Percentiles rank a stretch among this genome's conserved stretches.
These are phyloP conservation scores for Colletotrichum paranaense DNA, from an alignment of 2,329 filamentous ascomycete species.

Conservation along the genomic window DNA sequence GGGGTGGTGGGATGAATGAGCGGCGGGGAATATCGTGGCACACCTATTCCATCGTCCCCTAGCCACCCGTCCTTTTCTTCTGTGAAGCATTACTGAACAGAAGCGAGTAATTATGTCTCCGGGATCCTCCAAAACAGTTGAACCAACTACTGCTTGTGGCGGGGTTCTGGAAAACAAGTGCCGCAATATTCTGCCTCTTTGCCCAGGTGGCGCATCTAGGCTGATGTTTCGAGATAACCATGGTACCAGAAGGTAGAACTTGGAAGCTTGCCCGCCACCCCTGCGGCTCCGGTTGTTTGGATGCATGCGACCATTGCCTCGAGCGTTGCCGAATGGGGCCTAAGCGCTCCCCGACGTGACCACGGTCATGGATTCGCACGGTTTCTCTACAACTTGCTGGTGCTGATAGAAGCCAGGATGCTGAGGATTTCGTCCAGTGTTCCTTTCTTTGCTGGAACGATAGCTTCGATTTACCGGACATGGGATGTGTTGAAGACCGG, in stretches of 20 bases:
- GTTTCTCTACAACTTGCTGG: no score
- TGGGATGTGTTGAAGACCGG: background rate
- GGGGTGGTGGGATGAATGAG: background rate
- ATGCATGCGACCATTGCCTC: slow-evolving; percentile 6
- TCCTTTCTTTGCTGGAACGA: background rate
- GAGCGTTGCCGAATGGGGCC: background rate
- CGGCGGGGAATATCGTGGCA: slow-evolving; percentile 11
- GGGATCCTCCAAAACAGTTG: background rate
- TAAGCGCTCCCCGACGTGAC: background rate
- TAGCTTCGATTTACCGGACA: background rate
- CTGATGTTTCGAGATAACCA: slow-evolving; percentile 11
- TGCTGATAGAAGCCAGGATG: background rate
- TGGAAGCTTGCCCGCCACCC: background rate
- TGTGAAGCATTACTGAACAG: background rate
- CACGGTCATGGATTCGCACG: no score
- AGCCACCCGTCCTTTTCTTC: background rate
- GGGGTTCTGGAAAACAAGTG: background rate
- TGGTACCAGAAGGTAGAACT: background rate
- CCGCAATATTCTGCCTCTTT: slow-evolving; percentile 2
- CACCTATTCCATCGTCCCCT: background rate
- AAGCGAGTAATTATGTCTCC: slow-evolving; percentile 14
- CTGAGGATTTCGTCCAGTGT: slow-evolving; percentile 1
- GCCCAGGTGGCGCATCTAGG: background rate
- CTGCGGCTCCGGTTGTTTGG: slow-evolving; percentile 2
- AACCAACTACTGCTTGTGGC: background rate